These are phyloP conservation scores for Aspergillus viridinutans DNA, from an alignment of 2,329 filamentous ascomycete species.

Conservation along the genomic window DNA sequence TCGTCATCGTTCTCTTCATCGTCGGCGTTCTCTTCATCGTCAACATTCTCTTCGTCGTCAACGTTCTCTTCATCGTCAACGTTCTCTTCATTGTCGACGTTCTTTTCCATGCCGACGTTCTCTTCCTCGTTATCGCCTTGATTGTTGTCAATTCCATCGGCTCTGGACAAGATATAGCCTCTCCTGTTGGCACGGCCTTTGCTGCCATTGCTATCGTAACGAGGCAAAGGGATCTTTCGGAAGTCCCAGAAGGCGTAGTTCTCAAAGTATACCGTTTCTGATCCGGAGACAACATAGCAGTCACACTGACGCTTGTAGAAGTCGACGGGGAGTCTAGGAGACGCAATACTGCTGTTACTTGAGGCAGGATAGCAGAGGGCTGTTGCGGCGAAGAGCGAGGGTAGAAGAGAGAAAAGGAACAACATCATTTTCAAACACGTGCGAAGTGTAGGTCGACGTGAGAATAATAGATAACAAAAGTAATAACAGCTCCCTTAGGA, in stretches of 20 bases:
- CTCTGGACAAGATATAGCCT: conserved; percentile 14
- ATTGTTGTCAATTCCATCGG: conserved; percentile 15
- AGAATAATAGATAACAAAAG: not conserved
- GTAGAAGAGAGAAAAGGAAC: not conserved
- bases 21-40: conserved; percentile 10
- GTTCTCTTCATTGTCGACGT: too few species aligned
- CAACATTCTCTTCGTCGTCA: conserved; percentile 13
- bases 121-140: conserved; percentile 17
- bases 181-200: conserved; percentile 13
- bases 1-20: conserved; percentile 9
- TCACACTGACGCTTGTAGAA: conserved; percentile 29
- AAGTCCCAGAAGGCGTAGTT: conserved; percentile 52
- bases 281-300: conserved; percentile 45
- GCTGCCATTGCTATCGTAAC: conserved; percentile 1
- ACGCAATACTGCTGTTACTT: not conserved
- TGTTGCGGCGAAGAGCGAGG: not conserved
- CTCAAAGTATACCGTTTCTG: conserved; percentile 45
- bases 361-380: not conserved
- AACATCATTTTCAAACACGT: not conserved
- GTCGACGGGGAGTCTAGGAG: not conserved
- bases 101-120: not conserved
- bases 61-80: too few species aligned
- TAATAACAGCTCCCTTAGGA: not conserved
- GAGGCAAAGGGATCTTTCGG: conserved; percentile 36
- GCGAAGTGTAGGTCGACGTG: not conserved